These are phyloP conservation scores for Aureobasidium pullulans DNA, from an alignment of 2,329 filamentous ascomycete species.

Conservation along the genomic window DNA sequence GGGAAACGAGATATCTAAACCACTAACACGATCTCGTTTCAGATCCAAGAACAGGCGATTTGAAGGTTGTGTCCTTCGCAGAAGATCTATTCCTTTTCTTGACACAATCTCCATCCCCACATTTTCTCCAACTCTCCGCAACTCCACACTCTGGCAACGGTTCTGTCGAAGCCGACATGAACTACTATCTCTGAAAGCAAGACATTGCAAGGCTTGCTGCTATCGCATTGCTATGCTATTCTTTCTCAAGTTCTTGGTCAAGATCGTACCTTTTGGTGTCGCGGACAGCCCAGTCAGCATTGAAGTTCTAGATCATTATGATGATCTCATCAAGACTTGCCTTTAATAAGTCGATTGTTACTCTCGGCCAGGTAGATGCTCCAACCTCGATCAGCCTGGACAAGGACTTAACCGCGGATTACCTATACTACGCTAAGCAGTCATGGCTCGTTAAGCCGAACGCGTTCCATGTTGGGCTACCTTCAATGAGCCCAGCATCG, in stretches of 20 bases:
- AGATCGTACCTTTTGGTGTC: slow-evolving; percentile 40
- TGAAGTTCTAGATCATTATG: slow-evolving; percentile 38
- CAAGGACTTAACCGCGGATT: slow-evolving; percentile 25
- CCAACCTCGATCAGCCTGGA: slow-evolving; percentile 26
- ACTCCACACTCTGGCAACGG: neutral
- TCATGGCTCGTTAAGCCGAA: slow-evolving; percentile 29
- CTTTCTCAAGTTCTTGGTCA: slow-evolving; percentile 40
- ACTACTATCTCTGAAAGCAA: slow-evolving; percentile 46
- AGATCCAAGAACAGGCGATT: no score
- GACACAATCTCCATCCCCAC: neutral
- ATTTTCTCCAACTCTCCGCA: neutral
- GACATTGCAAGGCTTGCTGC: slow-evolving; percentile 33
- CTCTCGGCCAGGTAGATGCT: slow-evolving; percentile 37
- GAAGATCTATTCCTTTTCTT: neutral
- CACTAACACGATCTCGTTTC: no score
- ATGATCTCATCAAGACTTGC: slow-evolving; percentile 39
- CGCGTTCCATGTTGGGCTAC: slow-evolving; percentile 34
- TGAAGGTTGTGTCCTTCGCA: neutral
- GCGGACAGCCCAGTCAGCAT: slow-evolving; percentile 37
- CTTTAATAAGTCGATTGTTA: slow-evolving; percentile 37
- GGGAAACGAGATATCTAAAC: no score
- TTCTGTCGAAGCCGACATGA: slow-evolving; percentile 35
- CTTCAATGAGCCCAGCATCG: slow-evolving; percentile 28
- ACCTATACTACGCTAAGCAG: slow-evolving; percentile 30
- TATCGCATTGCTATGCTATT: slow-evolving; percentile 24